Conservation (phyloP, 371 early-diverging fungal genomes). For the Choanephora cucurbitarum region DNA sequence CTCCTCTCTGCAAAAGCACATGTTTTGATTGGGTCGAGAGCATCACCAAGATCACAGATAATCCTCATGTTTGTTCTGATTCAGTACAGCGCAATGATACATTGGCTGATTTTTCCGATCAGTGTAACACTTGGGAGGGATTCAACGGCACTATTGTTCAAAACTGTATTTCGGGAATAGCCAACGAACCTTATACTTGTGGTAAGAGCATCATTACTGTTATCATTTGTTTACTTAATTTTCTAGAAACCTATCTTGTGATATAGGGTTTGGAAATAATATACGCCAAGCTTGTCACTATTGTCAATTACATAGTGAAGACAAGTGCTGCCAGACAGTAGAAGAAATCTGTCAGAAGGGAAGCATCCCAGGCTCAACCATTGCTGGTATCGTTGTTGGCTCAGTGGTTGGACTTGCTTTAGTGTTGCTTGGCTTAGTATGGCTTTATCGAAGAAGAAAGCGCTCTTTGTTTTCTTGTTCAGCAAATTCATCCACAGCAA, state of each 20-base stretch:
- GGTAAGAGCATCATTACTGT: conserved; percentile 26
- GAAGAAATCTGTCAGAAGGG: conserved; percentile 1
- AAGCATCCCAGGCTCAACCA: conserved; percentile 27
- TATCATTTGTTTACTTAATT: neutral
- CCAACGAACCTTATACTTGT: conserved; percentile 45
- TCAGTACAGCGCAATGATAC: conserved; percentile 14
- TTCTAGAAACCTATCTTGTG: conserved; percentile 1
- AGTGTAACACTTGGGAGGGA: conserved; percentile 35
- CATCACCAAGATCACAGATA: conserved; percentile 16
- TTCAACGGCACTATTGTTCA: conserved; percentile 24
- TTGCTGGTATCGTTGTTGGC: conserved; percentile 37
- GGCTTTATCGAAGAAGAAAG: too few relatives aligned
- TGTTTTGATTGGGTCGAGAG: conserved; percentile 34
- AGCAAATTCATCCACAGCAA: too few relatives aligned
- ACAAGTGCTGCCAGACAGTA: conserved; percentile 29
- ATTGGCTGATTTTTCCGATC: conserved; percentile 9
- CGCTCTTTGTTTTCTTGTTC: too few relatives aligned
- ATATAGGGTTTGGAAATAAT: conserved; percentile 29
- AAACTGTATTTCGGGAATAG: conserved; percentile 39
- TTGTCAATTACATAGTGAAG: conserved; percentile 19
- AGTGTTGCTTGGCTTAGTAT: neutral
- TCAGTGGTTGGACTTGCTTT: neutral
- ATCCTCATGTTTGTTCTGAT: conserved; percentile 20
- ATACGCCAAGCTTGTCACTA: conserved; percentile 26
- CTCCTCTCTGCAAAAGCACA: conserved; percentile 34